Evolutionary conservation across 768 basidiomycete species (phyloP).

Genomic region (Boletus reticulatus): DNA sequence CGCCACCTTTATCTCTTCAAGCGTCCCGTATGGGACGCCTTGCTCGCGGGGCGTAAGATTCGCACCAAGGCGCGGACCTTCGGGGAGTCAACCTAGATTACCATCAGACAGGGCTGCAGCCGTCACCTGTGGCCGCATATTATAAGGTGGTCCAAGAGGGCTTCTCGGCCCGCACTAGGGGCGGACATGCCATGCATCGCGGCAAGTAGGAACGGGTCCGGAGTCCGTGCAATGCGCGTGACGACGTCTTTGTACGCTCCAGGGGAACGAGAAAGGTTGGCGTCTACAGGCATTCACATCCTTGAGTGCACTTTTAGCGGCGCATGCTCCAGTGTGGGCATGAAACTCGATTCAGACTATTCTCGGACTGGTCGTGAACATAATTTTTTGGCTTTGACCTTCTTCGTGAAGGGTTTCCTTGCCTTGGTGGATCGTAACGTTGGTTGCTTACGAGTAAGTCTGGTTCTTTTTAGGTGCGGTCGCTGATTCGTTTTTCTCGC

Average conservation of each 20-base stretch:
- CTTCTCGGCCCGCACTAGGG: no score
- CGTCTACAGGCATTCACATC: slow-evolving; percentile 5
- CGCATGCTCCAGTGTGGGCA: slow-evolving; percentile 10
- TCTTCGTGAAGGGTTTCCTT: slow-evolving; percentile 9
- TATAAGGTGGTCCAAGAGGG: no score
- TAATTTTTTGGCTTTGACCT: background rate
- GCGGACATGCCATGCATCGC: background rate
- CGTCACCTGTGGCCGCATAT: background rate
- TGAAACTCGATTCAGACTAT: slow-evolving; percentile 36
- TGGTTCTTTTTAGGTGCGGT: no score
- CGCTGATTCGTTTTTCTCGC: no score
- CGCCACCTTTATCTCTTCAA: slow-evolving; percentile 11
- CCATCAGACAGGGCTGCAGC: background rate
- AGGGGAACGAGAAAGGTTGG: slow-evolving; percentile 22
- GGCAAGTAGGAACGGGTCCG: background rate
- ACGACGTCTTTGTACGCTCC: background rate
- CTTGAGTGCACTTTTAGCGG: slow-evolving; percentile 31
- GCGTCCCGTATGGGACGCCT: slow-evolving; percentile 16
- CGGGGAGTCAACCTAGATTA: no score
- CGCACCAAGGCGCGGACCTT: no score
- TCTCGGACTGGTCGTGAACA: slow-evolving; percentile 25
- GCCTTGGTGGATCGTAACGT: background rate
- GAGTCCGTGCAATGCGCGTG: background rate
- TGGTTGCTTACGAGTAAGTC: no score
- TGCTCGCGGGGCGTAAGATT: background rate